Base-by-base conservation (phyloP, 345 rosid species). In the Dimocarpus longan region DNA sequence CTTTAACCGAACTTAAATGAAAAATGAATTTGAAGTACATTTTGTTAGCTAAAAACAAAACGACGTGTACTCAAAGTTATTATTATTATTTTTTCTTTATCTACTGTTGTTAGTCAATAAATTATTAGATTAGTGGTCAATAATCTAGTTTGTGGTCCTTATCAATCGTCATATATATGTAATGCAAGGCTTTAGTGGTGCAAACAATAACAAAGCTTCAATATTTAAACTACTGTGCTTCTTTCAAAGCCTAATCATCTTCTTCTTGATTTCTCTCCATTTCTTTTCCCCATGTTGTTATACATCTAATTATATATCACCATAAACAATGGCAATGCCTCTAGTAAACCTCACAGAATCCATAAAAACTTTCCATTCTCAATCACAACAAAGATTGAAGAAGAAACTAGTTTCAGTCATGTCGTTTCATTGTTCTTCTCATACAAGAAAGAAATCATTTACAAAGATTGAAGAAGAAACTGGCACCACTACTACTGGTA, bases 241-340 rank as follows among this genome's bases (percentile, higher is more conserved):
- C 21, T 46, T 70, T 19, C 28, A 43, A n/a, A 52, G 26, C 62
- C 32, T 28, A 8, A 8, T 15, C 5, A n/a, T 24, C 26, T 39
- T 48, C 13, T 46, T 59, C 43, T 39, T 8, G 50, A 8, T 26
- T 6, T 37, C n/a, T 24, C 39, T 18, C 11, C 44, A 46, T 37
- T 52, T 22, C 18, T 44, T 44, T 44, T 0, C 50, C 8, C 50
- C 8, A 6, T 1, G 3, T 44, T 10, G 1, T 28, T 48, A n/a
- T 40, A 32, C 37, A 32, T 32, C 9, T 42, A 5, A 15, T 42
- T 8, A 21, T 11, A 40, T 57, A 7, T 19, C 44, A 18, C 69
- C 54, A 84, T 48, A 48, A 48, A 48, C 37, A 50, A 50, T 82
- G 84, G 81, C 73, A 9, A 86, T 81, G 80, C 68, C 75, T 15